These are phyloP conservation scores for Coprinopsis marcescibilis DNA, from an alignment of 768 basidiomycete species.

Conservation along the genomic window DNA sequence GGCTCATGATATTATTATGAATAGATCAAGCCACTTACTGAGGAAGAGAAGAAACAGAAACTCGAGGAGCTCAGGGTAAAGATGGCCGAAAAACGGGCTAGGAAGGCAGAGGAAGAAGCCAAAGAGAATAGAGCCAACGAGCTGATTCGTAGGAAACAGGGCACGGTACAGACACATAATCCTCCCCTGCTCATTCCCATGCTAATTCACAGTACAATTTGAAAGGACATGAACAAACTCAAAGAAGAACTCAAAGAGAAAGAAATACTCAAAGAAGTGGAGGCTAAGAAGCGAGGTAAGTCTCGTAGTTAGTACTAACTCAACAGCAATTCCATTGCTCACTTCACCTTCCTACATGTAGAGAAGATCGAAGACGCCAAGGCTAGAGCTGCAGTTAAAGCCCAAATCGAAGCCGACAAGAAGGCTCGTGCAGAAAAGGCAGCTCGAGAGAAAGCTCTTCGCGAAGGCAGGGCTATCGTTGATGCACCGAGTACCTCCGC, in stretches of 20 bases:
- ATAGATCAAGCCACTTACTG: constrained; percentile 89
- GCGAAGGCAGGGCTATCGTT: constrained; percentile 59
- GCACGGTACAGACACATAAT: too few species aligned
- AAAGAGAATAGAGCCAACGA: constrained; percentile 73
- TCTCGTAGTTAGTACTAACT: too few species aligned
- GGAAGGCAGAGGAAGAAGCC: constrained; percentile 66
- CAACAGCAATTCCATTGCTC: constrained; percentile 6
- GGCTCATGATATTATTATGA: background rate
- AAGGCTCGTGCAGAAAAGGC: constrained; percentile 80
- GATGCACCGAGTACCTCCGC: constrained; percentile 19
- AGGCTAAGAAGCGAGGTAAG: constrained; percentile 71
- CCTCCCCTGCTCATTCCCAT: too few species aligned
- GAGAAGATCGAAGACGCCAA: constrained; percentile 89
- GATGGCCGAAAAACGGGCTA: constrained; percentile 74
- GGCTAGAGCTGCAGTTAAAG: constrained; percentile 82
- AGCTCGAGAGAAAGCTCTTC: constrained; percentile 85
- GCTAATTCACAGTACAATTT: too few species aligned
- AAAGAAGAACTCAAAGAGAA: constrained; percentile 75
- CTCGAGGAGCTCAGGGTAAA: constrained; percentile 73
- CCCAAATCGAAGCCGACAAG: constrained; percentile 86
- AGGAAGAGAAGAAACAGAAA: constrained; percentile 85
- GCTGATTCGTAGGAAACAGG: constrained; percentile 76
- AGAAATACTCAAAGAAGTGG: constrained; percentile 79
- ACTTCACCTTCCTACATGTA: constrained; percentile 22
- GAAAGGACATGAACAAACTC: constrained; percentile 65